These are phyloP conservation scores for Phytophthora vignae DNA, from an alignment of 352 stramenopile genomes.

Conservation along the genomic window DNA sequence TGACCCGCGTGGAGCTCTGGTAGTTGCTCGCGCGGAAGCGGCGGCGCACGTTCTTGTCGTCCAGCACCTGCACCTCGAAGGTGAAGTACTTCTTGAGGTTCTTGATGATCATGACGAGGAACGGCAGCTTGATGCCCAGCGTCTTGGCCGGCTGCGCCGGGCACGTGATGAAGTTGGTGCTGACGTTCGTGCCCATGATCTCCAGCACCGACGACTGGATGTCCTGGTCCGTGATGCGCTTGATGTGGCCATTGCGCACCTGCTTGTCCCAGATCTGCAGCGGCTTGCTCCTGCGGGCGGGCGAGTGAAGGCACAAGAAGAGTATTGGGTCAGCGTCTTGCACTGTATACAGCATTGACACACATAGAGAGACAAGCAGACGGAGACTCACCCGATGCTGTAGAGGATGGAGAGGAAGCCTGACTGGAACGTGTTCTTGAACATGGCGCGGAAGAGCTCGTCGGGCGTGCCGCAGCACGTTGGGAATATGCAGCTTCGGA, in stretches of 20 bases:
- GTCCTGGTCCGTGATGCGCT: slow-evolving; percentile 98
- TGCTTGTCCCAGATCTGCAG: slow-evolving; percentile 99
- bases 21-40: slow-evolving; percentile 98
- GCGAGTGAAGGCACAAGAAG: neutral
- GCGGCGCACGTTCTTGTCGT: slow-evolving; percentile 98
- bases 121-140: slow-evolving; percentile 97
- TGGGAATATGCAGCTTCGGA: slow-evolving; percentile 3
- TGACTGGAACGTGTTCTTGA: slow-evolving; percentile 98
- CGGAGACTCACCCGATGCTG: slow-evolving; percentile 89
- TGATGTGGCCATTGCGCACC: slow-evolving; percentile 98
- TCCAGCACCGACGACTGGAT: slow-evolving; percentile 98
- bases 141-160: slow-evolving; percentile 95
- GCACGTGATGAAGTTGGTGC: slow-evolving; percentile 98
- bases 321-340: neutral
- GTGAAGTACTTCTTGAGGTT: slow-evolving; percentile 99
- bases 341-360: neutral
- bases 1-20: slow-evolving; percentile 96
- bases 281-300: slow-evolving; percentile 91
- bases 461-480: neutral
- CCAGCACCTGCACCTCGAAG: slow-evolving; percentile 98
- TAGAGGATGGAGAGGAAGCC: slow-evolving; percentile 98
- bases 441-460: slow-evolving; percentile 75
- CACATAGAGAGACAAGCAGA: neutral
- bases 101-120: slow-evolving; percentile 99
- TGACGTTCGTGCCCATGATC: slow-evolving; percentile 99